phyloP scores from a whole-genome alignment of 1,284 basidiomycete species.

The Sporisorium iseilematis-ciliati region DNA sequence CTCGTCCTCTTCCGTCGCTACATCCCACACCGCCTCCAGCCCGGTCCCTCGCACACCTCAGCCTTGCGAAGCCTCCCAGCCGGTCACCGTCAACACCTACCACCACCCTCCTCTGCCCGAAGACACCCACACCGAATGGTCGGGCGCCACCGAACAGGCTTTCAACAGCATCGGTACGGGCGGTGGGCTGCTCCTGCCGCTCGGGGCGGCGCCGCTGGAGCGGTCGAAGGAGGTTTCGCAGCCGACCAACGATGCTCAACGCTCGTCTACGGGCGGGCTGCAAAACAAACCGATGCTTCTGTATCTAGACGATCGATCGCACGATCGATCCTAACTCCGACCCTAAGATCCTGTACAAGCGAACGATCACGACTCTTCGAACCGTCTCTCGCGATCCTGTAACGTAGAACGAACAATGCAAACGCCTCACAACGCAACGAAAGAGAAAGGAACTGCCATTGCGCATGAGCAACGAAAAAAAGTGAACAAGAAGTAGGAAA shows the following conservation, averaged over 20 bases:
- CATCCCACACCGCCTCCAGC: constrained; percentile 16
- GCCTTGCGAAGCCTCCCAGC: background rate
- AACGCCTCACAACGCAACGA: background rate
- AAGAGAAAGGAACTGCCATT: constrained; percentile 11
- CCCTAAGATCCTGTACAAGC: background rate
- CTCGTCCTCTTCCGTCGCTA: constrained; percentile 3
- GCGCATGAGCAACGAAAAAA: constrained; percentile 5
- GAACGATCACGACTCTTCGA: no score
- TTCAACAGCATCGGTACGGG: constrained; percentile 5
- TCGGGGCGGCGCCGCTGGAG: background rate
- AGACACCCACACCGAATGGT: background rate
- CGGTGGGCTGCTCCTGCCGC: background rate
- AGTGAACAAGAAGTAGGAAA: background rate
- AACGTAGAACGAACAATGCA: no score
- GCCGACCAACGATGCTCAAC: background rate
- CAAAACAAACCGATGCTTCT: background rate
- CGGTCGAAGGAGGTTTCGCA: background rate
- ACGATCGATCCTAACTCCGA: background rate
- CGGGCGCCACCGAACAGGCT: background rate
- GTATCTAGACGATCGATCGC: constrained; percentile 5
- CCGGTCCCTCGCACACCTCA: constrained; percentile 11
- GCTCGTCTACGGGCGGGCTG: background rate
- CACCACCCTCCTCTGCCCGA: no score
- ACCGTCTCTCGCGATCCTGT: no score
- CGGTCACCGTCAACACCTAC: no score